Evolutionary conservation across 805 yeast species (phyloP), one percentile per base, ranked within the genome.

Genomic region (Candida lessepsii): DNA sequence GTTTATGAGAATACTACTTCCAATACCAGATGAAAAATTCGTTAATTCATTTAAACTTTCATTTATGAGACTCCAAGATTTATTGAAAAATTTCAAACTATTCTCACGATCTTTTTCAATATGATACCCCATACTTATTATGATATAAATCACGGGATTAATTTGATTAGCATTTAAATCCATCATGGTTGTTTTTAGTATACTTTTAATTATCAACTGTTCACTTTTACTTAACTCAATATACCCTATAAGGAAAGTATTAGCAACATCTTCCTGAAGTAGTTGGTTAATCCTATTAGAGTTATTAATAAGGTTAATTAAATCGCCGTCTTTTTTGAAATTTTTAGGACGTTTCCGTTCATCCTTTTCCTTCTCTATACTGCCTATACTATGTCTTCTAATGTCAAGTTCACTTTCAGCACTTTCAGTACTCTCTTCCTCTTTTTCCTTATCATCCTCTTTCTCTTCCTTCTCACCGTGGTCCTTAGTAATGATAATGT

Each of bases 71-170:
- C 20, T 48, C 80, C 80, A 75, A 19, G 71, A 55, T 37, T 63
- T 69, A 48, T 67, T 67, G 45, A 75, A 64, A 44, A 64, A 61
- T 27, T 53, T 20, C 9, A 32, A 41, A 13, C 66, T 52, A 6
- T 70, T 63, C 40, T 70, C 65, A 9, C 55, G 50, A 28, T 63
- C 61, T n/a, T 47, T 41, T 36, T 50, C 49, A 17, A 49, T 44
- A 10, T 61, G 50, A 37, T 61, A 58, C 4, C 80, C 80, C 31
- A 73, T 49, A n/a, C 78, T 65, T 4, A 75, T 45, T 1, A 75
- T 54, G 4, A 75, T 57, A 48, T 72, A 71, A 6, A 73, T 27
- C 24, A 16, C 55, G 14, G 73, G 52, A 24, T 66, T 63, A 13
- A 57, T 40, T 35, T 65, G 67, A 41, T 71, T 67, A 37, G 61